These are phyloP conservation scores for Fusarium drepaniforme DNA, from an alignment of 2,329 filamentous ascomycete species.

Conservation along the genomic window DNA sequence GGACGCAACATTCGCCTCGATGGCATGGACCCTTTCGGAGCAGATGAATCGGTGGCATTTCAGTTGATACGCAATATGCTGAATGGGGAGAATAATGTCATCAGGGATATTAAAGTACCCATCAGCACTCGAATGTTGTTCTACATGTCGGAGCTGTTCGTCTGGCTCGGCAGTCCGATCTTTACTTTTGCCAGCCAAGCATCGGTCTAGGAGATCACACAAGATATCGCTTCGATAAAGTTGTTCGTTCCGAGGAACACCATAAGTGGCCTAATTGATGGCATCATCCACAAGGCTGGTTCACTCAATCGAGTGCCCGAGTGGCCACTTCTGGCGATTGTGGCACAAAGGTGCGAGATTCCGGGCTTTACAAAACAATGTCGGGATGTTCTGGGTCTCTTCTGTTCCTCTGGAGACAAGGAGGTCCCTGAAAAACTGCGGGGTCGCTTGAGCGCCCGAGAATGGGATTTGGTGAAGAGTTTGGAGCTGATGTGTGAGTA, in stretches of 20 bases:
- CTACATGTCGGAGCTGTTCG: conserved; percentile 23
- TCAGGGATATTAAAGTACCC: not conserved
- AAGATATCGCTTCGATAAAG: not conserved
- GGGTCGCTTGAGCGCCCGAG: not conserved
- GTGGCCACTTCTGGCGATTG: conserved; percentile 31
- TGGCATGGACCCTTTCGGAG: not conserved
- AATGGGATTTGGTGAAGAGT: not conserved
- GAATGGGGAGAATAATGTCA: conserved; percentile 1
- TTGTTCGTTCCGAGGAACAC: conserved; percentile 3
- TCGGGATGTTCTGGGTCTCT: conserved; percentile 1
- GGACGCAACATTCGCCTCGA: not conserved
- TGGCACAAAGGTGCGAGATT: conserved; percentile 13
- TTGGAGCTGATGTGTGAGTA: not conserved
- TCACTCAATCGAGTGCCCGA: conserved; percentile 12
- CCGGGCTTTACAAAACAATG: not conserved
- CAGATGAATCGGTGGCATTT: conserved; percentile 1
- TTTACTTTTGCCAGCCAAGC: not conserved
- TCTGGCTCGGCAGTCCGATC: conserved; percentile 16
- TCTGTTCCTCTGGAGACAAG: conserved; percentile 1
- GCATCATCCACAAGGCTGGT: not conserved
- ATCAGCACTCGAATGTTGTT: conserved; percentile 22
- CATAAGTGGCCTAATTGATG: conserved; percentile 4
- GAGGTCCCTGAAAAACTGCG: not conserved
- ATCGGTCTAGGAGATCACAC: not conserved
- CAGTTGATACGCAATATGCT: conserved; percentile 10